Percentiles rank a stretch among this genome's conserved stretches.
Evolutionary conservation across 108 stramenopile species (phyloP).

Genomic region (Cyclotella baltica): DNA sequence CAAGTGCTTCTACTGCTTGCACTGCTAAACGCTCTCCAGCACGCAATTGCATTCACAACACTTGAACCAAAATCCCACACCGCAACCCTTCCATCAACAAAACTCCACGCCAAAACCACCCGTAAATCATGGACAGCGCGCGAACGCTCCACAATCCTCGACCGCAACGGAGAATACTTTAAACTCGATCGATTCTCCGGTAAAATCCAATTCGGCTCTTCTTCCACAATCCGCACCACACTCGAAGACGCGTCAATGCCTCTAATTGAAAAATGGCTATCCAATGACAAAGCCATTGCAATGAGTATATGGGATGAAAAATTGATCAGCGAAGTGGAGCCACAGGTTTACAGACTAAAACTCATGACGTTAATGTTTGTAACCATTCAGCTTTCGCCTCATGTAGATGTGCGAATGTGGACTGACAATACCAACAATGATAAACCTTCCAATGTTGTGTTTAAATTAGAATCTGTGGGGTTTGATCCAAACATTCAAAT

Average conservation of each 20-base stretch:
- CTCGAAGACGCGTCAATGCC: slow-evolving; percentile 47
- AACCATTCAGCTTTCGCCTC: slow-evolving; percentile 73
- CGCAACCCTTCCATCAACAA: background rate
- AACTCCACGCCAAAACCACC: slow-evolving; percentile 14
- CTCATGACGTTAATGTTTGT: slow-evolving; percentile 86
- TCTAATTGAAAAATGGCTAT: slow-evolving; percentile 64
- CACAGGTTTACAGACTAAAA: slow-evolving; percentile 69
- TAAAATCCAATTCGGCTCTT: slow-evolving; percentile 77
- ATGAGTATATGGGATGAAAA: slow-evolving; percentile 77
- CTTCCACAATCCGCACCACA: slow-evolving; percentile 61
- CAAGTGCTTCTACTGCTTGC: slow-evolving; percentile 5
- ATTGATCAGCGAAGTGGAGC: slow-evolving; percentile 58
- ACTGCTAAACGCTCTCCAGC: slow-evolving; percentile 3
- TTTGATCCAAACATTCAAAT: slow-evolving; percentile 84
- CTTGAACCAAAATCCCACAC: background rate
- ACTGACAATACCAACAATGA: slow-evolving; percentile 37
- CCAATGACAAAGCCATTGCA: slow-evolving; percentile 70
- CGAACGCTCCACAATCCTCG: slow-evolving; percentile 63
- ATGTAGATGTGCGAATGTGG: slow-evolving; percentile 81
- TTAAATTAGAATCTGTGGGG: slow-evolving; percentile 71
- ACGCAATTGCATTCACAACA: slow-evolving; percentile 7
- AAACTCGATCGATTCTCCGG: slow-evolving; percentile 62
- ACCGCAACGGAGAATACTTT: slow-evolving; percentile 76
- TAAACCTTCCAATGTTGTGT: slow-evolving; percentile 39
- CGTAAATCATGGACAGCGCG: slow-evolving; percentile 49